Base-by-base conservation (phyloP, 2,329 filamentous ascomycete species). In the Cryphonectria naterciae region DNA sequence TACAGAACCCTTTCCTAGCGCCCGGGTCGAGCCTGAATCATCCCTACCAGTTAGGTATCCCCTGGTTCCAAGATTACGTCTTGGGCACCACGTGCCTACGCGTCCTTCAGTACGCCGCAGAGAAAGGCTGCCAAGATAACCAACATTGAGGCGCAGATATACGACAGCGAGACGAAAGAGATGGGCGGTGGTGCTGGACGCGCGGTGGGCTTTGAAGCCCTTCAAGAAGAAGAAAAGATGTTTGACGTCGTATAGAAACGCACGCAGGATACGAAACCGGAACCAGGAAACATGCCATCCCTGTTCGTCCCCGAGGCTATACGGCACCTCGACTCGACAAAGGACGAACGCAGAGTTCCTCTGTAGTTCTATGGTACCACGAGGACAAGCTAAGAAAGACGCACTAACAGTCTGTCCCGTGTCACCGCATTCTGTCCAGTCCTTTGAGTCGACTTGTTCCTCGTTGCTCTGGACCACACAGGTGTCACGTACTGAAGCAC, bases 41-140 rank as follows among this genome's bases (percentile, higher is more conserved):
- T 56, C n/a, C 52, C 52, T 28, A 32, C 54, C 25, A 28, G 11
- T 13, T 32, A 58, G 54, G 25, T 19, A 19, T 15, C 17, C n/a
- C 52, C 25, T 35, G 25, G 54, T 32, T 19, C 5, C 10, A 32
- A 19, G 5, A 58, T 58, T 58, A 58, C 54, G 54, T 58, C 54
- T 32, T 58, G 54, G 54, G 28, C 54, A 58, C 54, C 54, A 58
- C 54, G 54, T 58, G 54, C 28, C 54, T 19, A 58, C 54, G 54
- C 54, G 54, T 58, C 54, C 25, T 8, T 19, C 1, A 4, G 52
- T 32, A 25, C 25, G 52, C 52, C 22, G 11, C n/a, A 28, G n/a
- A 56, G 52, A 25, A 17, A 19, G 22, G 49, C 49, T 25, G 49
- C 10, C 22, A 56, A 4, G 52, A 15, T n/a, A 28, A 13, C 49